Percentiles rank a stretch among this genome's conserved stretches.
Evolutionary conservation across 352 stramenopile genomes (phyloP).

Genomic region (Globisporangium spiculum): DNA sequence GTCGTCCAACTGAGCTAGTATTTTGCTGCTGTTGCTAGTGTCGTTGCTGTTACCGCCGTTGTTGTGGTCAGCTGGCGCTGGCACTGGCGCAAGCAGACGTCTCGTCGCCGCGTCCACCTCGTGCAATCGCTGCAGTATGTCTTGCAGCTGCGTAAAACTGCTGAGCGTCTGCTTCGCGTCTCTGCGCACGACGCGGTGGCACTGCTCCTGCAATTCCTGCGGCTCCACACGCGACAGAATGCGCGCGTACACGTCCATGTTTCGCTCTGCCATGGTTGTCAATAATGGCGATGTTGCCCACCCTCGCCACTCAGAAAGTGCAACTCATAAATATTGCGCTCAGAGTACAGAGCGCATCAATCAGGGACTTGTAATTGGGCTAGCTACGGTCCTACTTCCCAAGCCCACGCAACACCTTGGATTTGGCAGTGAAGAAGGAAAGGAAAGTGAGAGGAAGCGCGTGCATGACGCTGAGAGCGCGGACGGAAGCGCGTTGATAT

Average conservation of each 20-base stretch:
- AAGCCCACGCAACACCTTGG: neutral
- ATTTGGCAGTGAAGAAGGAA: neutral
- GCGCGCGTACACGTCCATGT: slow-evolving; percentile 25
- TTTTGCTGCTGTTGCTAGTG: neutral
- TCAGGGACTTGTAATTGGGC: neutral
- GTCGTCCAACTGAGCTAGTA: neutral
- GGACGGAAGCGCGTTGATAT: neutral
- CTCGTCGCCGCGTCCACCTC: slow-evolving; percentile 26
- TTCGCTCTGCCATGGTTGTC: neutral
- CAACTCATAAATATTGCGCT: neutral
- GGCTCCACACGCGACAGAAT: slow-evolving; percentile 30
- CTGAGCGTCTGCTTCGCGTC: slow-evolving; percentile 14
- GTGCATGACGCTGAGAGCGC: neutral
- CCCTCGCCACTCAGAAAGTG: neutral
- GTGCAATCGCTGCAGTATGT: slow-evolving; percentile 21
- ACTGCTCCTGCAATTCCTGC: slow-evolving; percentile 23
- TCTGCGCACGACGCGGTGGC: slow-evolving; percentile 16
- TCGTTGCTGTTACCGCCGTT: neutral
- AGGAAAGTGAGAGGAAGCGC: neutral
- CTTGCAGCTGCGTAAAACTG: slow-evolving; percentile 11
- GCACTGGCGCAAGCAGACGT: slow-evolving; percentile 17
- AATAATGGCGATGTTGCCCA: neutral
- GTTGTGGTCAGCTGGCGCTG: neutral
- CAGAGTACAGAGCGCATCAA: neutral
- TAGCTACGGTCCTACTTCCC: neutral